phyloP scores from a whole-genome alignment of 495 filamentous ascomycete species.

The Podospora bellae-mahoneyi region DNA sequence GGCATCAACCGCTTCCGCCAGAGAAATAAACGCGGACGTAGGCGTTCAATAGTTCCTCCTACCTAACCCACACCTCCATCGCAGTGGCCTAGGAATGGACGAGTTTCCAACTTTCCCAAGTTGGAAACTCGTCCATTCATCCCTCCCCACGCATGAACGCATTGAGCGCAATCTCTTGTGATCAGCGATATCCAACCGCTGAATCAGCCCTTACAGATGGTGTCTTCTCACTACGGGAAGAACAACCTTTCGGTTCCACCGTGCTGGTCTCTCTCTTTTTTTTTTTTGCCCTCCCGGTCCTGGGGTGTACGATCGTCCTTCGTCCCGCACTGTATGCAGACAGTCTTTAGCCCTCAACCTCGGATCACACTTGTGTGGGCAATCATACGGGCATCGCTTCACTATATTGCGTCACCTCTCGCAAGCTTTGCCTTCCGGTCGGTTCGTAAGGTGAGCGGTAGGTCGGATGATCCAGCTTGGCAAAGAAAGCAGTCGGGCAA shows the following conservation, averaged over 20 bases:
- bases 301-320: slow-evolving; percentile 23
- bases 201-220: slow-evolving; percentile 28
- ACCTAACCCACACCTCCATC: neutral
- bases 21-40: slow-evolving; percentile 1
- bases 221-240: neutral
- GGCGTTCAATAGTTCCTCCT: neutral
- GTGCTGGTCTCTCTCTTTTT: neutral
- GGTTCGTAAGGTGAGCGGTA: neutral
- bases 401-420: slow-evolving; percentile 5
- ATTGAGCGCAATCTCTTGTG: slow-evolving; percentile 33
- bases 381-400: neutral
- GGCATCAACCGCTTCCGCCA: neutral
- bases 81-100: no score
- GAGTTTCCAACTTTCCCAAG: neutral
- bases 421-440: neutral
- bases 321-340: slow-evolving; percentile 16
- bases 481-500: no score
- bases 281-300: slow-evolving; percentile 22
- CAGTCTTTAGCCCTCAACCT: slow-evolving; percentile 5
- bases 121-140: neutral
- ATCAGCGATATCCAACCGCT: slow-evolving; percentile 23
- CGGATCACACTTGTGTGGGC: neutral
- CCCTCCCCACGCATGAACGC: slow-evolving; percentile 32
- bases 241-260: slow-evolving; percentile 1
- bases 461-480: neutral